Evolutionary conservation across 176 grass and related monocot species (phyloP).

Genomic region (Musa schizocarpa): DNA sequence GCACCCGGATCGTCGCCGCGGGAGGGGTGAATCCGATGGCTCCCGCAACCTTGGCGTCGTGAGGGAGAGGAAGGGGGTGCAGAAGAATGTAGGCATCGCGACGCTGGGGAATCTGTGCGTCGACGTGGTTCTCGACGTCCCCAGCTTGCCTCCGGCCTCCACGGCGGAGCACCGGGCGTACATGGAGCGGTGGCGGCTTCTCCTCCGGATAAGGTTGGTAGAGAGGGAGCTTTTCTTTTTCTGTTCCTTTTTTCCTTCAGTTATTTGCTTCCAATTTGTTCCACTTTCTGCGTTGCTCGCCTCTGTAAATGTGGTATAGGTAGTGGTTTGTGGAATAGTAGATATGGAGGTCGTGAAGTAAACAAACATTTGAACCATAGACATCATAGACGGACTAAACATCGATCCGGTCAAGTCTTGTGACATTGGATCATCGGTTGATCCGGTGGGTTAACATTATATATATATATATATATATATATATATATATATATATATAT

Average conservation of each 20-base stretch:
- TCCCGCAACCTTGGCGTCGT: background rate
- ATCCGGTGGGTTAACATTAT: no score
- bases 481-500: no score
- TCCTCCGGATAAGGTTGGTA: conserved; percentile 68
- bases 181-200: conserved; percentile 66
- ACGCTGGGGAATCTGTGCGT: conserved; percentile 88
- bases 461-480: no score
- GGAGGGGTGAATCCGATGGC: conserved; percentile 10
- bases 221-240: background rate
- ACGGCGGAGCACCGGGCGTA: conserved; percentile 48
- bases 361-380: no score
- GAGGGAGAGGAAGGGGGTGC: conserved; percentile 6
- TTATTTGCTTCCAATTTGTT: background rate
- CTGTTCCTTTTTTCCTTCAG: background rate
- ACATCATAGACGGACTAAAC: no score
- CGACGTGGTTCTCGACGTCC: conserved; percentile 74
- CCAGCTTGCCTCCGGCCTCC: conserved; percentile 51
- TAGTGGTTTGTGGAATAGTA: no score
- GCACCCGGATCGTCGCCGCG: conserved; percentile 4
- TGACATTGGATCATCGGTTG: no score
- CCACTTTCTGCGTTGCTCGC: no score
- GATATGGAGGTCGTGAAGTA: no score
- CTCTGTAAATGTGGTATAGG: no score
- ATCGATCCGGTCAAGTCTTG: no score
- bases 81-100: conserved; percentile 44